Percentiles rank a stretch among this genome's conserved stretches.
Evolutionary conservation across 352 stramenopile species (phyloP).

Genomic region (Globisporangium recalcitrans): DNA sequence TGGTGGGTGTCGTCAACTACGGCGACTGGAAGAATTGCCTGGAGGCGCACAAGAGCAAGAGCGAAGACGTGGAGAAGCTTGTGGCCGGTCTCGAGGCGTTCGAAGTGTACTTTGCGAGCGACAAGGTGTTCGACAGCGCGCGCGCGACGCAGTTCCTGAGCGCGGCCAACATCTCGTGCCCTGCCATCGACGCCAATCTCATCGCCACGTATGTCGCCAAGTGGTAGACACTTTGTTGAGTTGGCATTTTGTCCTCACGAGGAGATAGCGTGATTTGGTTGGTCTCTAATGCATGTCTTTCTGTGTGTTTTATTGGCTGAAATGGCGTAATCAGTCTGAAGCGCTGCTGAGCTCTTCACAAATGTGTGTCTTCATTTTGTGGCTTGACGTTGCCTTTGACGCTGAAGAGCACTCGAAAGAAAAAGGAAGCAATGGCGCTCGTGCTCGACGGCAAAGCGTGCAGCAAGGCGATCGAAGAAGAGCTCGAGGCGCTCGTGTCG

Average conservation of each 20-base stretch:
- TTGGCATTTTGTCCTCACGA: neutral
- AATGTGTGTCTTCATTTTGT: neutral
- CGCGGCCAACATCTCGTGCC: constrained; percentile 33
- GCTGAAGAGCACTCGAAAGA: constrained; percentile 7
- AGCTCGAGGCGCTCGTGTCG: constrained; percentile 50
- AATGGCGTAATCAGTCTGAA: neutral
- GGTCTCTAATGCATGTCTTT: constrained; percentile 9
- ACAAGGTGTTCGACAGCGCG: constrained; percentile 58
- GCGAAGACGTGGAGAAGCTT: constrained; percentile 50
- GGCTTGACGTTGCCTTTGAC: constrained; percentile 1
- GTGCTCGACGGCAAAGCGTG: constrained; percentile 61
- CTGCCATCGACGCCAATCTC: constrained; percentile 32
- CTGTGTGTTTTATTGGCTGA: constrained; percentile 11
- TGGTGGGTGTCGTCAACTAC: constrained; percentile 30
- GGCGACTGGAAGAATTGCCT: constrained; percentile 35
- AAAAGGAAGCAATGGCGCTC: constrained; percentile 5
- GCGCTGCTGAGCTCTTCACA: constrained; percentile 1
- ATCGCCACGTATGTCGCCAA: constrained; percentile 36
- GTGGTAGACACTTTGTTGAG: constrained; percentile 21
- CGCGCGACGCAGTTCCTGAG: constrained; percentile 43
- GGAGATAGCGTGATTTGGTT: neutral
- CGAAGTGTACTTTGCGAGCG: constrained; percentile 55
- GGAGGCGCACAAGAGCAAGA: constrained; percentile 20
- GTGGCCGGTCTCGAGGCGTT: constrained; percentile 56
- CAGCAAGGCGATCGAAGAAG: constrained; percentile 52